These are phyloP conservation scores for Blakeslea trispora DNA, from an alignment of 371 early-diverging fungal genomes.

Conservation along the genomic window DNA sequence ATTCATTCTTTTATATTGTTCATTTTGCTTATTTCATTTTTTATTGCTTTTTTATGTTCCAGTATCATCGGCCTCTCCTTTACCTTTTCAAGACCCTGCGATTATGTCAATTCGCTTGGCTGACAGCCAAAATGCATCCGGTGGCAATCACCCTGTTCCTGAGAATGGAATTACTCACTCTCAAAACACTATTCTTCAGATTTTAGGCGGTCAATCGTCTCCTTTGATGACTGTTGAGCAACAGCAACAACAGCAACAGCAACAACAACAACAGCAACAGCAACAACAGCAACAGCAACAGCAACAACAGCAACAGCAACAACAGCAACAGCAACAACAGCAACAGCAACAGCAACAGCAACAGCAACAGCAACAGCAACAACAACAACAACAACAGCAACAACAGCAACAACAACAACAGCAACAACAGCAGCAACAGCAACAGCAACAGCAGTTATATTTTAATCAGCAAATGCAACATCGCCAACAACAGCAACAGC, in stretches of 20 bases:
- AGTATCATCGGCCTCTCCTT: conserved; percentile 1
- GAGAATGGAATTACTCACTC: conserved; percentile 21
- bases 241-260: conserved; percentile 21
- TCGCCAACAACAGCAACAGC: conserved; percentile 20
- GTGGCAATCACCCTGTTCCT: conserved; percentile 1
- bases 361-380: conserved; percentile 6
- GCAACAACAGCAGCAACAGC: conserved; percentile 15
- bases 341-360: conserved; percentile 5
- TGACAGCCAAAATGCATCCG: conserved; percentile 2
- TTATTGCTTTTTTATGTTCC: conserved; percentile 4
- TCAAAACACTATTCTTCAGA: conserved; percentile 39
- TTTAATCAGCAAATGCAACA: conserved; percentile 60
- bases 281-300: conserved; percentile 25
- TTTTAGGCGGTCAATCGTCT: conserved; percentile 37
- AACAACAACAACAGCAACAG: conserved; percentile 20
- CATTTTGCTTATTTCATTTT: too few relatives aligned
- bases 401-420: conserved; percentile 21
- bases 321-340: conserved; percentile 8
- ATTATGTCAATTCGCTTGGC: conserved; percentile 65
- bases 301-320: conserved; percentile 12
- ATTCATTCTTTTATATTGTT: too few relatives aligned
- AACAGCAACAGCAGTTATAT: conserved; percentile 45
- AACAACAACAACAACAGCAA: too few relatives aligned
- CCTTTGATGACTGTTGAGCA: conserved; percentile 18
- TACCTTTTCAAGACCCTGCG: conserved; percentile 69